Conservation (phyloP, 495 filamentous ascomycete species). For the Tuber brumale region DNA sequence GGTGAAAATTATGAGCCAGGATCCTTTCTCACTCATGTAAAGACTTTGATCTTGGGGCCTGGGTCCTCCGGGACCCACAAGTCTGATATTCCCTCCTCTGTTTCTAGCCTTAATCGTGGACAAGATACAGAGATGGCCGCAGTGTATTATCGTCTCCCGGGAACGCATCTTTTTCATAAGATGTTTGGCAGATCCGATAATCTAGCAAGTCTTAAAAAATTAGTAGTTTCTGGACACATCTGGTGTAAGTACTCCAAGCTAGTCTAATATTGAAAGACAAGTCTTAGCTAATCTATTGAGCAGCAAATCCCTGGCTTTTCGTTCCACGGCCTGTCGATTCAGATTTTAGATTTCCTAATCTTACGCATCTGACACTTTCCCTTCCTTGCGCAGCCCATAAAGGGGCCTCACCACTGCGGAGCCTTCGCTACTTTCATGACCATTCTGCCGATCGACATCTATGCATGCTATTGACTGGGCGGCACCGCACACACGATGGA, state of each 20-base stretch:
- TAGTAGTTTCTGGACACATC: constrained; percentile 20
- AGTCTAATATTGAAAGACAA: neutral
- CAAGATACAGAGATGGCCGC: neutral
- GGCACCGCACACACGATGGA: neutral
- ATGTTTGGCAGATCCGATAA: constrained; percentile 4
- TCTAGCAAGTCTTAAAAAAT: constrained; percentile 8
- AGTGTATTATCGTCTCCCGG: neutral
- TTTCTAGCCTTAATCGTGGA: neutral
- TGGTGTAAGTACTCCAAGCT: constrained; percentile 9
- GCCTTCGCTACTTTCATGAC: constrained; percentile 6
- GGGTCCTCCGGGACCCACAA: neutral
- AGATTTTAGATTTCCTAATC: neutral
- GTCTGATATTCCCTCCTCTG: neutral
- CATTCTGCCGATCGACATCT: constrained; percentile 14
- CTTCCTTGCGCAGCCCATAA: constrained; percentile 1
- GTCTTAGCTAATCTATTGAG: neutral
- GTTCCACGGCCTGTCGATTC: constrained; percentile 5
- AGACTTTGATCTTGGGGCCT: constrained; percentile 17
- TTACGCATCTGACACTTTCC: constrained; percentile 21
- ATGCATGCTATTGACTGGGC: constrained; percentile 24
- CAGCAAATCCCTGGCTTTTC: constrained; percentile 20
- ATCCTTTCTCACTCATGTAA: neutral
- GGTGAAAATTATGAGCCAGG: neutral
- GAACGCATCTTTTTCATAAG: neutral
- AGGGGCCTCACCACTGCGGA: constrained; percentile 3